Conservation (phyloP, 192 early-diverging fungal species). For the Coemansia sp. region DNA sequence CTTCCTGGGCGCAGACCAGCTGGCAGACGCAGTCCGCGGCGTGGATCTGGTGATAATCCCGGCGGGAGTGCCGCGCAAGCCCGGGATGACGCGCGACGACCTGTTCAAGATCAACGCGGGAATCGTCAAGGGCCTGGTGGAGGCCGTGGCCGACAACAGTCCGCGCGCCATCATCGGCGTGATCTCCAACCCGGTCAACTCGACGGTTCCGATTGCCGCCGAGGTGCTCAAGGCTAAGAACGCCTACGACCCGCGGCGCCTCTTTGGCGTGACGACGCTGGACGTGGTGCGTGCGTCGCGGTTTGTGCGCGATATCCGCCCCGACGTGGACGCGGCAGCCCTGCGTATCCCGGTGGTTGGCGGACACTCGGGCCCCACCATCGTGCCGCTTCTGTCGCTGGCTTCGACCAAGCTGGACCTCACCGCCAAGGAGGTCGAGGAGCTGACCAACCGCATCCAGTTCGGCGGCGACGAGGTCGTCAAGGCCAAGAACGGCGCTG, state of each 20-base stretch:
- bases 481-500: conserved; percentile 94
- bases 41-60: conserved; percentile 84
- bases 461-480: conserved; percentile 98
- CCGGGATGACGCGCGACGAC: conserved; percentile 98
- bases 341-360: conserved; percentile 84
- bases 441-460: conserved; percentile 93
- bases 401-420: conserved; percentile 66
- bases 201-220: conserved; percentile 93
- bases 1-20: conserved; percentile 64
- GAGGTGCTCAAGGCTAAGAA: conserved; percentile 90
- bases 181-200: conserved; percentile 99
- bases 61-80: conserved; percentile 97
- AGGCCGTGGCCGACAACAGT: conserved; percentile 73
- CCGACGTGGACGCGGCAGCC: conserved; percentile 61
- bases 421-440: conserved; percentile 77
- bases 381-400: conserved; percentile 87
- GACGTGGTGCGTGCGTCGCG: conserved; percentile 93
- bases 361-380: conserved; percentile 95
- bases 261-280: conserved; percentile 94
- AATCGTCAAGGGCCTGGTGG: conserved; percentile 84
- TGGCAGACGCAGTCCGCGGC: conserved; percentile 68
- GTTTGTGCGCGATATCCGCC: conserved; percentile 82
- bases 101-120: conserved; percentile 98
- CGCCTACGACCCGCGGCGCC: conserved; percentile 83
- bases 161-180: conserved; percentile 83